Percentiles rank a stretch among this genome's conserved stretches.
Evolutionary conservation across 257 asterid genomes (phyloP).

Genomic region (Fraxinus americana): DNA sequence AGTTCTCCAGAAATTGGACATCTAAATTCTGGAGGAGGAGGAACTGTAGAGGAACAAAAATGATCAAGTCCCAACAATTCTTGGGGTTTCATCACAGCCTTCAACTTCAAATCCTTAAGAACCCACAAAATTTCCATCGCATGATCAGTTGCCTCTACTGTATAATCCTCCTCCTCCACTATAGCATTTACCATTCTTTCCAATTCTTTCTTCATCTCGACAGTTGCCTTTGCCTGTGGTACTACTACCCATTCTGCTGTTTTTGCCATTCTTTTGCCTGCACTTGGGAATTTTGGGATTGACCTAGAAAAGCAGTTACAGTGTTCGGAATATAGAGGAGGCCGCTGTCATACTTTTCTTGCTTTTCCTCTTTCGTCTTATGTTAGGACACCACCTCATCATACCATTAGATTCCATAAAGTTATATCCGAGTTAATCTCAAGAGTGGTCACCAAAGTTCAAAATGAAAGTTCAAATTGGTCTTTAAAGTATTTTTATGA

Average conservation of each 20-base stretch:
- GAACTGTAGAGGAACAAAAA: constrained; percentile 16
- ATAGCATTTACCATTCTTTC: constrained; percentile 37
- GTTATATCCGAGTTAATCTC: too few species aligned
- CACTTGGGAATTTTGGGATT: not conserved
- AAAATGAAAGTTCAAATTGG: too few species aligned
- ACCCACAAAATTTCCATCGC: constrained; percentile 42
- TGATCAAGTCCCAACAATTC: not conserved
- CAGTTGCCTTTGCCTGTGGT: constrained; percentile 13
- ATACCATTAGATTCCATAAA: not conserved
- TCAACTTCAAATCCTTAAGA: constrained; percentile 39
- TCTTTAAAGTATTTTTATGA: too few species aligned
- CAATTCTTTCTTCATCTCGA: constrained; percentile 52
- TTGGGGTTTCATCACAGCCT: not conserved
- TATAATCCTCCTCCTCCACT: constrained; percentile 35
- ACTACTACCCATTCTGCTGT: constrained; percentile 1
- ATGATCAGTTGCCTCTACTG: constrained; percentile 36
- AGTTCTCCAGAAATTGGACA: constrained; percentile 56
- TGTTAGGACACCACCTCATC: not conserved
- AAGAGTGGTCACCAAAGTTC: too few species aligned
- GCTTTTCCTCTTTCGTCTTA: not conserved
- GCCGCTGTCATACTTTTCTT: constrained; percentile 9
- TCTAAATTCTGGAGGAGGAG: constrained; percentile 41
- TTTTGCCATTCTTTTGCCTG: constrained; percentile 28
- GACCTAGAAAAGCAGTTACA: not conserved
- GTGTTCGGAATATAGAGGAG: not conserved